Base-by-base conservation (phyloP, 805 yeast genomes). In the Candida corydali region DNA sequence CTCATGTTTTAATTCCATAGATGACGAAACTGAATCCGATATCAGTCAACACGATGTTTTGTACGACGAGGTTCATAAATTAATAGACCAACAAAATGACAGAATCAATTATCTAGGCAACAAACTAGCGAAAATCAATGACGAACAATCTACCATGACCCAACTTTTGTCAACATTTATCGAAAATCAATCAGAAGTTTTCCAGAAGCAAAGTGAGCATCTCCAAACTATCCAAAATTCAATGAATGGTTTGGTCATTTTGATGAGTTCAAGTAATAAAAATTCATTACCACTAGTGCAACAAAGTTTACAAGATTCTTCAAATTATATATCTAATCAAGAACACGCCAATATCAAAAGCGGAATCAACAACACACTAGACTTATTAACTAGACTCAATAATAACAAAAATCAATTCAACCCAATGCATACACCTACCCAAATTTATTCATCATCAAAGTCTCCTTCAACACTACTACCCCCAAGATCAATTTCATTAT, bases 361-460 rank as follows among this genome's bases (percentile, higher is more conserved):
- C 10, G 48, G 53, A 7, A 33, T 49, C 6, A 34, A 32, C 14
- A 42, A 42, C 19, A 47, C 53, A n/a, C 34, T 43, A n/a, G 49
- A 50, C 5, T 39, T 50, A 19, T 36, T 52, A 18, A 29, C 45
- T 5, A 47, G 49, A 18, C 34, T 52, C 14, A 44, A 39, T 18
- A 37, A 33, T 12, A 17, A 17, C 14, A 36, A 38, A 25, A 11
- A 9, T 5, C 38, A 28, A 4, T 28, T 23, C 8, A 32, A 18
- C 17, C 20, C 27, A 23, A 14, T 10, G 5, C 25, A 20, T 29
- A 4, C n/a, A 17, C 12, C 3, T 8, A 22, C 26, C 15, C 34
- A 26, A 14, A 9, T 15, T 8, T 19, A 15, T 20, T 29, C 8
- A n/a, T 22, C 34, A 14, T 22, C 34, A 14, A 31, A 22, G 15